A percentile compares a stretch with the other conserved stretches of the same genome.
These are phyloP conservation scores for Cladosporium sp. DNA, from an alignment of 2,329 filamentous ascomycete genomes.

Conservation along the genomic window DNA sequence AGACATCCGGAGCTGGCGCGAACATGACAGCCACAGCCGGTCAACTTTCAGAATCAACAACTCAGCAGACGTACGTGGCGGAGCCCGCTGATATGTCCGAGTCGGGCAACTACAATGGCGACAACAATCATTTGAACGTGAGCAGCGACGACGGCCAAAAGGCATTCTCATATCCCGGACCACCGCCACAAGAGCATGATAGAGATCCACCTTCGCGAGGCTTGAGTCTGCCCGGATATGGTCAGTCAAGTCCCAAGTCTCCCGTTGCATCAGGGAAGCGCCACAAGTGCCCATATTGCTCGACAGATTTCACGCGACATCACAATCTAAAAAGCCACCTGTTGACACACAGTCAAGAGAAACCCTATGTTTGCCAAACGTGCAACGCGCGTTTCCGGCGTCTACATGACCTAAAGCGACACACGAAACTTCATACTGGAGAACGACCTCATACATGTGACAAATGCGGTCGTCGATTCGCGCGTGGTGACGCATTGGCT, in stretches of 20 bases:
- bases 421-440: conserved; percentile 93
- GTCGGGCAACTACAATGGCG: conserved; percentile 30
- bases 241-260: conserved; percentile 59
- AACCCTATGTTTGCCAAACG: conserved; percentile 90
- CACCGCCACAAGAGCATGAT: conserved; percentile 45
- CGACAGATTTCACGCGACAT: conserved; percentile 93
- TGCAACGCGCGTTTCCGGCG: conserved; percentile 89
- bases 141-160: conserved; percentile 42
- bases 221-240: conserved; percentile 55
- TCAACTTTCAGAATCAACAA: conserved; percentile 44
- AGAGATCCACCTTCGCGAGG: conserved; percentile 52
- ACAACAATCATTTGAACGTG: conserved; percentile 21
- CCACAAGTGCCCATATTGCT: conserved; percentile 94
- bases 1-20: conserved; percentile 38
- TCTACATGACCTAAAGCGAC: conserved; percentile 90
- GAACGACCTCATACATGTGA: conserved; percentile 93
- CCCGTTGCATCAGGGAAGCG: conserved; percentile 68
- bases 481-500: conserved; percentile 88
- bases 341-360: conserved; percentile 96
- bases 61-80: conserved; percentile 25
- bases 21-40: conserved; percentile 46
- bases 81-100: conserved; percentile 35
- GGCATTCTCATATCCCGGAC: conserved; percentile 61
- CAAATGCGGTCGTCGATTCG: conserved; percentile 92
- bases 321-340: conserved; percentile 97